Conservation (phyloP, 2,329 filamentous ascomycete genomes). For the Pseudopithomyces maydicus region DNA sequence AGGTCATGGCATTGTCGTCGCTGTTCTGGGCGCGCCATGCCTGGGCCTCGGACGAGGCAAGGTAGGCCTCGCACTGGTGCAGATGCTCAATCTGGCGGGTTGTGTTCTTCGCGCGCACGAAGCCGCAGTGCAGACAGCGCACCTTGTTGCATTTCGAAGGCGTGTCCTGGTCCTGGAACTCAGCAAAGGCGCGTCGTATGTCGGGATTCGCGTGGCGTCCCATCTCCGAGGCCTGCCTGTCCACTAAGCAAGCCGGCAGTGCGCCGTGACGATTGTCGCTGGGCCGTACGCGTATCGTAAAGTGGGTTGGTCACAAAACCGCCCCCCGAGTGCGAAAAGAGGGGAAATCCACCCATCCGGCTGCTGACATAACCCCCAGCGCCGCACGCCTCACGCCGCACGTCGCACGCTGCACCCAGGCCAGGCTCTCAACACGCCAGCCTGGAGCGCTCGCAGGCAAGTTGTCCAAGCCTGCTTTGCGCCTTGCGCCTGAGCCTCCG, state of each 20-base stretch:
- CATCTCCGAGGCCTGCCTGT: conserved; percentile 19
- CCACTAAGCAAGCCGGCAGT: background rate
- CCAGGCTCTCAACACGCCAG: no score
- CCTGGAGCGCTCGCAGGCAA: no score
- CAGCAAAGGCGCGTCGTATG: conserved; percentile 46
- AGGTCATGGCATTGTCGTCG: conserved; percentile 21
- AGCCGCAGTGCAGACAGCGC: conserved; percentile 56
- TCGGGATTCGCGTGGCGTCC: conserved; percentile 49
- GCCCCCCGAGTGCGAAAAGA: background rate
- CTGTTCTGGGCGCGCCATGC: conserved; percentile 33
- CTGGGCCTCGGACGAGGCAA: conserved; percentile 51
- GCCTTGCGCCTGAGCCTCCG: background rate
- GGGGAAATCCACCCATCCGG: background rate
- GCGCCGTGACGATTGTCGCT: background rate
- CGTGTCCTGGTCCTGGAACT: conserved; percentile 49
- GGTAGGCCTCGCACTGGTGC: conserved; percentile 51
- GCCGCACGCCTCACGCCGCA: no score
- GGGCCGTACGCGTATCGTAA: conserved; percentile 5
- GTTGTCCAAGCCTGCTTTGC: no score
- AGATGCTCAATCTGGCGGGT: conserved; percentile 58
- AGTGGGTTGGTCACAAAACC: conserved; percentile 3
- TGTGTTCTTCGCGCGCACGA: conserved; percentile 56
- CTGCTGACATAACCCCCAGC: background rate
- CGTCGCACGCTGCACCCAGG: no score
- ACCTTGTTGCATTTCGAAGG: conserved; percentile 56